Percentiles rank a stretch among this genome's conserved stretches.
These are phyloP conservation scores for Alternaria sp. DNA, from an alignment of 2,329 filamentous ascomycete species.

Conservation along the genomic window DNA sequence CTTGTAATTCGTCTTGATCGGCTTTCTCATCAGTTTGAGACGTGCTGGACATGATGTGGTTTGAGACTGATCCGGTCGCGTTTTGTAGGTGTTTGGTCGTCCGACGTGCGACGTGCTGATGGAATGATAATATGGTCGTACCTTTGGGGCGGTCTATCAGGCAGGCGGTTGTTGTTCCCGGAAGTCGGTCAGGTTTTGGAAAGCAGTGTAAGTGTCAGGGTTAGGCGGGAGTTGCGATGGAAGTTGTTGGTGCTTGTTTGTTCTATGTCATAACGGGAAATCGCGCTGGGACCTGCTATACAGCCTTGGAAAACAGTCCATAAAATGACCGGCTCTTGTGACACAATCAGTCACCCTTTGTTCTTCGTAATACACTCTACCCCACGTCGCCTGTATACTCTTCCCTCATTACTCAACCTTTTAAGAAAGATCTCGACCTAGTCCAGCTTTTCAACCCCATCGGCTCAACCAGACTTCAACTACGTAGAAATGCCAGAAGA, in stretches of 20 bases:
- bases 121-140: not conserved
- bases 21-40: not conserved
- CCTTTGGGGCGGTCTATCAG: not conserved
- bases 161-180: not conserved
- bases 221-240: not conserved
- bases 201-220: not conserved
- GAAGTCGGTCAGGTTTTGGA: not conserved
- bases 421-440: not conserved
- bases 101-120: not conserved
- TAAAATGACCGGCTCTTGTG: not conserved
- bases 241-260: not conserved
- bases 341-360: not conserved
- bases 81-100: not conserved
- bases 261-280: not conserved
- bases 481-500: not conserved
- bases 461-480: not conserved
- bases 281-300: not conserved
- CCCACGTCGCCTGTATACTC: not conserved
- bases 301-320: not conserved
- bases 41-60: not conserved
- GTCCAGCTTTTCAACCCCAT: not conserved
- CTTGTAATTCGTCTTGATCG: not conserved
- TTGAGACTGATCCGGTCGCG: not conserved
- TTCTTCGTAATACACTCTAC: not conserved
- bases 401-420: not conserved